Percentiles rank a stretch among this genome's conserved stretches.
These are phyloP conservation scores for Brassica balearica DNA, from an alignment of 441 rosid genomes.

Conservation along the genomic window DNA sequence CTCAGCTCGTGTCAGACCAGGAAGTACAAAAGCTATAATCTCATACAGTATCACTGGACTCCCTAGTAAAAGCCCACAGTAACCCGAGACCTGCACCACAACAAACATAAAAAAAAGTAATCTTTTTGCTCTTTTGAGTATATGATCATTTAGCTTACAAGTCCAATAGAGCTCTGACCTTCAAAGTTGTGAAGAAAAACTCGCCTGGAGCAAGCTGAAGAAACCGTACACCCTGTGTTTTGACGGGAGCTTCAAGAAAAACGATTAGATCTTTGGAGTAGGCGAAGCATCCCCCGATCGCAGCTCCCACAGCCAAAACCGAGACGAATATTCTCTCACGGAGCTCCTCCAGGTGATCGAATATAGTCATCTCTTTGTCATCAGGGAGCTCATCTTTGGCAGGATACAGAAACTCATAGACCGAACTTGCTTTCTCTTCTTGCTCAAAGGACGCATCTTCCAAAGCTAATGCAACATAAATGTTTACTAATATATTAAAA, in stretches of 20 bases:
- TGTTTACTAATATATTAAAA: background rate
- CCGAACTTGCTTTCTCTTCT: constrained; percentile 51
- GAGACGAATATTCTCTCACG: constrained; percentile 87
- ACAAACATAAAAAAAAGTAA: background rate
- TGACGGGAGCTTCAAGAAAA: constrained; percentile 97
- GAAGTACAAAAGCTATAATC: constrained; percentile 96
- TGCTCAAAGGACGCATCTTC: constrained; percentile 49
- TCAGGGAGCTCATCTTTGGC: constrained; percentile 91
- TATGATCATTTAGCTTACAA: constrained; percentile 10
- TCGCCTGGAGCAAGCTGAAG: constrained; percentile 97
- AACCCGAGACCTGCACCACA: constrained; percentile 88
- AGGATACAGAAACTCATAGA: constrained; percentile 87
- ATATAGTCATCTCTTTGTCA: constrained; percentile 94
- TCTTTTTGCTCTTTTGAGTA: constrained; percentile 8
- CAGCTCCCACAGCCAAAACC: constrained; percentile 90
- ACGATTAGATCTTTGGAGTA: constrained; percentile 86
- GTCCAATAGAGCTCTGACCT: constrained; percentile 53
- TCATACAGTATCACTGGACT: constrained; percentile 92
- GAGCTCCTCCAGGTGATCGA: constrained; percentile 96
- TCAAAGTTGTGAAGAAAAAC: constrained; percentile 96
- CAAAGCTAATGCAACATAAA: constrained; percentile 38
- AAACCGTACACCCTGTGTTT: constrained; percentile 86
- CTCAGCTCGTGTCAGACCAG: constrained; percentile 87
- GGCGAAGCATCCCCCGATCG: constrained; percentile 90
- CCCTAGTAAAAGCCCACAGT: constrained; percentile 93